phyloP scores from a whole-genome alignment of 2,329 filamentous ascomycete genomes.

The Esteya vermicola region DNA sequence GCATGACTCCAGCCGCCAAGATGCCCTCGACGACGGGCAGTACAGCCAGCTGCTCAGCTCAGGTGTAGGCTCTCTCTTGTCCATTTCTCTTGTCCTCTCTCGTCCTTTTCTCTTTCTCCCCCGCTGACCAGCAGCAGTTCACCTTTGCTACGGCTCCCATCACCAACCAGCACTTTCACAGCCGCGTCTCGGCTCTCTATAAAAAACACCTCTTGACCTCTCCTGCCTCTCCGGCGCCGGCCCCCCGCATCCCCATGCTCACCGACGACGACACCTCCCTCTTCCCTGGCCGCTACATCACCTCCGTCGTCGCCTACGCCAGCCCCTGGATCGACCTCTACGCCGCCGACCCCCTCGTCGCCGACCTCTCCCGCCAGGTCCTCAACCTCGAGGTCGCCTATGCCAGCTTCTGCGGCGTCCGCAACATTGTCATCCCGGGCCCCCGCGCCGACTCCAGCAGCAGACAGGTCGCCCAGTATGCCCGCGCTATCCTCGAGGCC shows the following conservation, averaged over 20 bases:
- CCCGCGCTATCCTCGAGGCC: slow-evolving; percentile 69
- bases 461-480: slow-evolving; percentile 57
- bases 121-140: slow-evolving; percentile 37
- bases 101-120: not conserved
- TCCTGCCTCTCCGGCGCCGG: too few relatives aligned
- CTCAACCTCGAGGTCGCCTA: slow-evolving; percentile 86
- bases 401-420: slow-evolving; percentile 85
- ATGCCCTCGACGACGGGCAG: slow-evolving; percentile 48
- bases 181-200: slow-evolving; percentile 50
- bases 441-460: slow-evolving; percentile 43
- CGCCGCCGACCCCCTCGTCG: slow-evolving; percentile 67
- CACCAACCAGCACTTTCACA: slow-evolving; percentile 59
- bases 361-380: slow-evolving; percentile 77
- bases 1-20: slow-evolving; percentile 50
- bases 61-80: slow-evolving; percentile 39
- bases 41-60: slow-evolving; percentile 54
- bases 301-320: slow-evolving; percentile 62
- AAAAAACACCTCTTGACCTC: slow-evolving; percentile 41
- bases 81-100: not conserved
- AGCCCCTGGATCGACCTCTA: slow-evolving; percentile 89
- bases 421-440: slow-evolving; percentile 68
- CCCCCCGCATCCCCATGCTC: slow-evolving; percentile 51
- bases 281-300: slow-evolving; percentile 51
- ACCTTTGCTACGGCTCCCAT: slow-evolving; percentile 67
- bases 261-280: slow-evolving; percentile 67